Conservation (phyloP, 352 stramenopile genomes). For the Globisporangium carolinianum region DNA sequence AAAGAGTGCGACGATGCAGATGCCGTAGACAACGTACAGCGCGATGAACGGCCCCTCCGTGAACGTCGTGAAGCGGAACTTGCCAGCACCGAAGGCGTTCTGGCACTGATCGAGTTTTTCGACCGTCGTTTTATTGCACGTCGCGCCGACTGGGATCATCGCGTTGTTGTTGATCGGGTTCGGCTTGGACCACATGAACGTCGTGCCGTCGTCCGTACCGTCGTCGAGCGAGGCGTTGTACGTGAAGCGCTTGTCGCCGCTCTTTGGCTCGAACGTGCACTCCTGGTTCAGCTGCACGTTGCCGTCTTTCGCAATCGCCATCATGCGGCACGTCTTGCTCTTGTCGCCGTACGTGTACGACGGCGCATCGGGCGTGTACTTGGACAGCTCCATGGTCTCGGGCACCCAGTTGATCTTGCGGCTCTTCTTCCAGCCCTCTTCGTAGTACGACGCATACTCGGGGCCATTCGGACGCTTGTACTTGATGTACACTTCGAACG, state of each 20-base stretch:
- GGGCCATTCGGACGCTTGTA: conserved; percentile 47
- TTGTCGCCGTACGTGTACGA: conserved; percentile 47
- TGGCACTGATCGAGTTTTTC: conserved; percentile 23
- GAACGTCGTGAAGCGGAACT: conserved; percentile 53
- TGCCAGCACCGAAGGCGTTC: conserved; percentile 8
- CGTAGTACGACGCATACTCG: conserved; percentile 44
- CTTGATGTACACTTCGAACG: conserved; percentile 43
- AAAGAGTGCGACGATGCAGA: conserved; percentile 26
- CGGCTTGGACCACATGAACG: conserved; percentile 47
- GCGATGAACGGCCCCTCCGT: conserved; percentile 36
- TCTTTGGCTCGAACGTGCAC: conserved; percentile 30
- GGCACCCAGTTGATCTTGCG: conserved; percentile 60
- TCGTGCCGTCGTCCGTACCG: conserved; percentile 33
- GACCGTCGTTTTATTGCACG: conserved; percentile 23
- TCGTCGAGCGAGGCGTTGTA: conserved; percentile 46
- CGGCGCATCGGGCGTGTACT: conserved; percentile 52
- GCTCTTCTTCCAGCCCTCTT: conserved; percentile 57
- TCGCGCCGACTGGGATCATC: conserved; percentile 48
- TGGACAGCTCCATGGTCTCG: conserved; percentile 30
- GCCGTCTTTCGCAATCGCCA: conserved; percentile 21
- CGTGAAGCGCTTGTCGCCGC: conserved; percentile 29
- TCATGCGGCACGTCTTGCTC: conserved; percentile 40
- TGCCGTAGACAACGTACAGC: conserved; percentile 44
- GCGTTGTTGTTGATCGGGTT: conserved; percentile 70
- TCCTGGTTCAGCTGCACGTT: conserved; percentile 27